Base-by-base conservation (phyloP, 768 basidiomycete genomes). In the Kwoniella sp. region DNA sequence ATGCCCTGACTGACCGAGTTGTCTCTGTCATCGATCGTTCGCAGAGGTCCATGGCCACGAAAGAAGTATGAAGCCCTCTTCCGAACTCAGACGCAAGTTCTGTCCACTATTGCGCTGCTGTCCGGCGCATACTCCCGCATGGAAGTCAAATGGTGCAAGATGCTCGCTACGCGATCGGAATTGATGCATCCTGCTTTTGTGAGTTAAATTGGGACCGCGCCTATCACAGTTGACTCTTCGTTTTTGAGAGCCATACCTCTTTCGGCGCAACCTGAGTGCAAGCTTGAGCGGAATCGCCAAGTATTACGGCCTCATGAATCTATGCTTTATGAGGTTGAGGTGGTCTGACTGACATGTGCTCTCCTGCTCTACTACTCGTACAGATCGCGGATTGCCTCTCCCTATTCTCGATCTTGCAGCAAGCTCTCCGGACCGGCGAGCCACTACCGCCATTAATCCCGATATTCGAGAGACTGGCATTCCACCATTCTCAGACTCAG, bases 101-200 rank as follows among this genome's bases (percentile, higher is more conserved):
- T 85, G 17, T 63, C 72, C 1, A 75, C 76, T 51, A 72, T 85
- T n/a, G 75, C 75, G 4, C 63, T 80, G 26, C 61, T 83, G 20
- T 71, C 74, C 2, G 79, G 82, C 5, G 81, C 86, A 0, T 81
- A 86, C 20, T 69, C 75, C 0, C 80, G 85, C 20, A 73, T 87
- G 29, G 82, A 85, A 29, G 80, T 80, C 0, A 68, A 77, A 17
- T 84, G 84, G 83, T 78, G 84, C 23, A 76, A 76, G 28, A 63
- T 68, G 5, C 81, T 86, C 55, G 75, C 85, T 0, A 82, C 82
- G 30, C 76, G 80, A 55, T 86, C 85, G 1, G 82, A 83, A 34
- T 83, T 85, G 60, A 80, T 87, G 45, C 85, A 87, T 70, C 86
- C 87, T 0, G 83, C 84, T 69, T 85, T 87, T 67, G 86, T 85